Evolutionary conservation across 2,329 filamentous ascomycete genomes (phyloP), one percentile per base, ranked within the genome.

Genomic region (Xylariaceae sp.): DNA sequence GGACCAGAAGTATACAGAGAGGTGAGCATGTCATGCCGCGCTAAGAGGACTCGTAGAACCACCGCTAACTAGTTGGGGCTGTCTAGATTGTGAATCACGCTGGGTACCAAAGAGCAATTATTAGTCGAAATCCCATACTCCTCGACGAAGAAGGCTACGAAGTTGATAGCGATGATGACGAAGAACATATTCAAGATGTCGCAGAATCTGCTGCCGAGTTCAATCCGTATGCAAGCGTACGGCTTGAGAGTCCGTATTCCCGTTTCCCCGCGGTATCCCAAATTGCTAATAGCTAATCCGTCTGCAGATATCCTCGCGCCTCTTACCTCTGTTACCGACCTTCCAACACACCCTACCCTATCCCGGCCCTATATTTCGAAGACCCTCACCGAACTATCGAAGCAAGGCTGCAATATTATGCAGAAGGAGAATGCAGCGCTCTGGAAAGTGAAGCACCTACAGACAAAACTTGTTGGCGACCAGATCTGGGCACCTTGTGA

Each of bases 131-230:
- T 65, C 88, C 89, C 4, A 82, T 84, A 10, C 78, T 90, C 45
- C 78, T 90, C 62, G 90, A 93, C 73, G 86, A 90, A 44, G 89
- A 93, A 65, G 90, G 90, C 60, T 91, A 89, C 69, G 86, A 90
- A 60, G 77, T 91, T 52, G 87, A 91, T 42, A 88, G 85, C 69
- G 86, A 88, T 59, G 88, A 91, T 56, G 87, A 89, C 54, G 84
- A 86, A 57, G 84, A 87, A 42, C 81, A 80, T 54, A 72, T 85
- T 20, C 81, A 81, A 60, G 83, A 87, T 47, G 86, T 86, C 42
- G 76, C 83, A 47, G 79, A 84, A 44, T 75, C 82, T 3, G 85
- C 86, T n/a, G 81, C 86, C 37, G 86, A 90, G 61, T 81, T 88
- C 48, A 87, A 95, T 65, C 89, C 90, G 0, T 95, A 93, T 69